These are phyloP conservation scores for Scheffersomyces coipomensis DNA, from an alignment of 805 yeast genomes.

Conservation along the genomic window DNA sequence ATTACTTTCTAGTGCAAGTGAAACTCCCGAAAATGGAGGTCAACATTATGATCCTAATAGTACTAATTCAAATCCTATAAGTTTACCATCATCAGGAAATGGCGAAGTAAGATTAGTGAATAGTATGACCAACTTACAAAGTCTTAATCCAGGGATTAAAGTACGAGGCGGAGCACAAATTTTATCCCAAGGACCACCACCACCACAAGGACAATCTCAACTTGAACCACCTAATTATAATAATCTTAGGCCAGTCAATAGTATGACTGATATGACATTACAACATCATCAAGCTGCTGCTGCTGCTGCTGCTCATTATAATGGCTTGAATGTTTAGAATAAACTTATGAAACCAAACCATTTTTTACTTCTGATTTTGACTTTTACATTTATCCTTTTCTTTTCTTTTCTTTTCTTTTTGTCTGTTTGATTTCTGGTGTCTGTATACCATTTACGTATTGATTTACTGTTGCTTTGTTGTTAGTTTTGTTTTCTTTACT, in stretches of 20 bases:
- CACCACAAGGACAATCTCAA: no score
- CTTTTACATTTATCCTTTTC: no score
- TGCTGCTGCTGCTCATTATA: background rate
- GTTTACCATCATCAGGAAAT: slow-evolving; percentile 1
- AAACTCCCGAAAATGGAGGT: background rate
- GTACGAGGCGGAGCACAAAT: no score
- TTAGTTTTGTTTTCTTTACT: no score
- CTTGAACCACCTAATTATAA: background rate
- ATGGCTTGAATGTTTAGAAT: background rate
- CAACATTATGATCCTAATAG: background rate
- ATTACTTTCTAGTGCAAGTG: background rate
- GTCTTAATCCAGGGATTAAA: background rate
- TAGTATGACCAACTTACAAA: slow-evolving; percentile 8
- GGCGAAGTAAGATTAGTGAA: slow-evolving; percentile 7
- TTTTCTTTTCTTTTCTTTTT: no score
- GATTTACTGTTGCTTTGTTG: no score
- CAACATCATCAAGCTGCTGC: background rate
- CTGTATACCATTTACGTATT: no score
- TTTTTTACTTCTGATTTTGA: no score
- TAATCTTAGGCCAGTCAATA: background rate
- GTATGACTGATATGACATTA: background rate
- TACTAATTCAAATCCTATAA: slow-evolving; percentile 3
- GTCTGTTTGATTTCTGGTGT: no score
- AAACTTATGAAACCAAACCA: no score
- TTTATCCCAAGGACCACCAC: no score